Base-by-base conservation (phyloP, 345 rosid genomes). In the Salix purpurea region DNA sequence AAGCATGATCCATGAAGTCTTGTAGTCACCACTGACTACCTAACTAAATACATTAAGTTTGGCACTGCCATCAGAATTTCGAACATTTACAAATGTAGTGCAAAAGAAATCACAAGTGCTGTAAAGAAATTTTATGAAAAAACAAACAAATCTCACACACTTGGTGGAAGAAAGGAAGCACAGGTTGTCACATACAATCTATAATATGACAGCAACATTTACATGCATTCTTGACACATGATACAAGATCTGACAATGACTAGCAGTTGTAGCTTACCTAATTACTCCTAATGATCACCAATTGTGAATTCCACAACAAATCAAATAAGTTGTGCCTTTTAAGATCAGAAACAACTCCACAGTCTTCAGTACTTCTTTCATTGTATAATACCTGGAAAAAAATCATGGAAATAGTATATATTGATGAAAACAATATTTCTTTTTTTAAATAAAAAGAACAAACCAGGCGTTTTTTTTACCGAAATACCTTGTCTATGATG, bases 401-500 rank as follows among this genome's bases (percentile, higher is more conserved):
- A 73, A 37, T 72, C 73, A 74, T 30, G 42, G 56, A 69, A 54
- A 30, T 69, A 32, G 69, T 65, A 66, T 64, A 24, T 48, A 67
- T 56, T 34, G 62, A 24, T 36, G 64, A 37, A 56, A 40, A 62
- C 61, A 32, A 19, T 19, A 28, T 32, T 32, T 32, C 65, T 0
- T 34, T 34, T 34, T 34, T 34, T 4, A 28, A 46, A 8, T 4
- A 74, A 69, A 32, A 2, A 67, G 60, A 42, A 7, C 11, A 19
- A 19, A 19, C 19, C 23, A 21, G 6, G 8, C 1, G 4, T 67
- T 21, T 19, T 18, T 69, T 69, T 74, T 48, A 78, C 73, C 5
- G 2, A 12, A 36, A 8, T 40, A 78, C 98, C 97, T 91, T 91
- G 84, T 93, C 99, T 72, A 94, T 91, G 89, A 93, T 87, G 79